Evolutionary conservation across 106 monocot species (phyloP).

Genomic region (Dendrobium nobile): DNA sequence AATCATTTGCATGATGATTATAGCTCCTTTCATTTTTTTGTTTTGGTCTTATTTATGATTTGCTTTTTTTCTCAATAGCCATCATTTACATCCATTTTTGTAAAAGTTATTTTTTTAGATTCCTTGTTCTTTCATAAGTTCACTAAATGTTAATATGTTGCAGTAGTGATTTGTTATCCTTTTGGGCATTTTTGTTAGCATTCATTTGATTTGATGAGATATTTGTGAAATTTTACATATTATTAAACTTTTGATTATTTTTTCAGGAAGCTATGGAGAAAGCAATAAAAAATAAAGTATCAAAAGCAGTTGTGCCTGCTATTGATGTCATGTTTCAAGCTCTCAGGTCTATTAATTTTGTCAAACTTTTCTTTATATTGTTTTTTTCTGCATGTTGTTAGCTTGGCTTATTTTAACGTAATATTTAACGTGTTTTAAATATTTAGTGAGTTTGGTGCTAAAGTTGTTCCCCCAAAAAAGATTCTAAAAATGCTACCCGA

Average conservation of each 20-base stretch:
- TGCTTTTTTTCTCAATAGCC: not conserved
- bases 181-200: not conserved
- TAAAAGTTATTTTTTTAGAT: not conserved
- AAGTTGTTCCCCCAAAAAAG: conserved; percentile 90
- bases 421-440: not conserved
- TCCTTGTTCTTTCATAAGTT: not conserved
- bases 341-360: conserved; percentile 48
- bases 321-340: conserved; percentile 99
- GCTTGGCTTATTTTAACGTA: not conserved
- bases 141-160: not conserved
- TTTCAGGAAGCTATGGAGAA: conserved; percentile 96
- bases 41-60: not conserved
- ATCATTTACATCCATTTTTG: not conserved
- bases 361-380: not conserved
- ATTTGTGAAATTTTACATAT: not conserved
- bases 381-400: not conserved
- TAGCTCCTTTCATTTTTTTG: not conserved
- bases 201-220: not conserved
- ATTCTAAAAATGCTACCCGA: conserved; percentile 98
- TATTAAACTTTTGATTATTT: not conserved
- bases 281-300: conserved; percentile 97
- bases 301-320: conserved; percentile 98
- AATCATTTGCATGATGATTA: not conserved
- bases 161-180: not conserved
- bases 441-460: conserved; percentile 90